Conservation (phyloP, 768 basidiomycete genomes). For the Pleurotus cornucopiae region DNA sequence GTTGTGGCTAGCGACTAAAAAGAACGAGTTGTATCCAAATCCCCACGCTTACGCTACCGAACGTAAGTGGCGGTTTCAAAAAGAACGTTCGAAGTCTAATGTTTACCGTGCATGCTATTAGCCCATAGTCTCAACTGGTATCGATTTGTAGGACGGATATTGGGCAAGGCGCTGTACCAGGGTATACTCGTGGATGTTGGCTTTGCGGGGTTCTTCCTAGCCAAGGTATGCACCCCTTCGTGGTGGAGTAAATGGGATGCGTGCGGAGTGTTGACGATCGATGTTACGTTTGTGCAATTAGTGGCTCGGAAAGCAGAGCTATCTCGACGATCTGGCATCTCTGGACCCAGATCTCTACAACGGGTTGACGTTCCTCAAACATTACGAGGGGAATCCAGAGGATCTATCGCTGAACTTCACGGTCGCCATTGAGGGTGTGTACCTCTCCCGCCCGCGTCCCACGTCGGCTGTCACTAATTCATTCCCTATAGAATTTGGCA, state of each 20-base stretch:
- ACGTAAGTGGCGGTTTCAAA: slow-evolving; percentile 37
- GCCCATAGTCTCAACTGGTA: slow-evolving; percentile 90
- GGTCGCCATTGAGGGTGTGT: slow-evolving; percentile 76
- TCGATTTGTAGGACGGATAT: slow-evolving; percentile 85
- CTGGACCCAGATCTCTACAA: slow-evolving; percentile 91
- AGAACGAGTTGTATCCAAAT: slow-evolving; percentile 94
- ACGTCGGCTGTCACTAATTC: slow-evolving; percentile 4
- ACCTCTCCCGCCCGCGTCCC: not conserved
- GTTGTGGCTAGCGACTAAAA: slow-evolving; percentile 86
- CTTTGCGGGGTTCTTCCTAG: slow-evolving; percentile 93
- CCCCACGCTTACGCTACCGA: slow-evolving; percentile 91
- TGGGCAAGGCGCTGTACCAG: slow-evolving; percentile 96
- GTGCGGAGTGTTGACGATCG: not conserved
- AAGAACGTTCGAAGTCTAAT: not conserved
- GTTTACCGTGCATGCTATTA: slow-evolving; percentile 23
- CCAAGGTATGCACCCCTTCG: slow-evolving; percentile 49
- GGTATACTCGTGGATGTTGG: slow-evolving; percentile 93
- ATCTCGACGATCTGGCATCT: slow-evolving; percentile 88
- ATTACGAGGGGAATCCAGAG: slow-evolving; percentile 81
- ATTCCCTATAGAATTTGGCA: slow-evolving; percentile 66
- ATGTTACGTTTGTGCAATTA: slow-evolving; percentile 20
- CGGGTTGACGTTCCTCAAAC: slow-evolving; percentile 89
- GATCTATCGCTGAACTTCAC: slow-evolving; percentile 91
- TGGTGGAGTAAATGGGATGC: not conserved
- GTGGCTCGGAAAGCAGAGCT: slow-evolving; percentile 93